These are phyloP conservation scores for Novymonas esmeraldas DNA, from an alignment of 208 protist genomes.

Conservation along the genomic window DNA sequence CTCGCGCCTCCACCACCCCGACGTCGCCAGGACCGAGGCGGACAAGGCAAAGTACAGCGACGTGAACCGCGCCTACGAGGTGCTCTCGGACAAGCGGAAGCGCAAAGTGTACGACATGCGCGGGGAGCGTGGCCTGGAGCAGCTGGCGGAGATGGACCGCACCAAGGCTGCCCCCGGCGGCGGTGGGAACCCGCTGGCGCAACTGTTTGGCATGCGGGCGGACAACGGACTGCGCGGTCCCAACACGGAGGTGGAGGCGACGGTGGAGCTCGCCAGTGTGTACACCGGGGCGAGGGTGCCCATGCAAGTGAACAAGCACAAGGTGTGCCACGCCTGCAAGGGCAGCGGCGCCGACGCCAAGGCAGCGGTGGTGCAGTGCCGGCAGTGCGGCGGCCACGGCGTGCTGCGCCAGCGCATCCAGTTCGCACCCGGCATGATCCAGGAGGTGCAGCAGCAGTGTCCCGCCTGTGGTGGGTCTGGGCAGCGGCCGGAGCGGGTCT, in stretches of 20 bases:
- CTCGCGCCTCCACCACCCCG: slow-evolving; percentile 81
- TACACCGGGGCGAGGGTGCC: slow-evolving; percentile 89
- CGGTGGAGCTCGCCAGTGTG: slow-evolving; percentile 89
- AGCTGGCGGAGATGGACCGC: slow-evolving; percentile 62
- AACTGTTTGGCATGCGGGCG: slow-evolving; percentile 53
- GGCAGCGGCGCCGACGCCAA: slow-evolving; percentile 50
- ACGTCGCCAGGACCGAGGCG: slow-evolving; percentile 63
- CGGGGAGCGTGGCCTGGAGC: slow-evolving; percentile 83
- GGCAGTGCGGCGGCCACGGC: slow-evolving; percentile 62
- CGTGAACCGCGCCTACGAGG: slow-evolving; percentile 91
- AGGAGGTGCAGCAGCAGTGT: slow-evolving; percentile 81
- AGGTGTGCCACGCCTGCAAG: slow-evolving; percentile 80
- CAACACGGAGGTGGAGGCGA: slow-evolving; percentile 71
- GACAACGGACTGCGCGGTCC: slow-evolving; percentile 70
- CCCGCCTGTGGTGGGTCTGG: slow-evolving; percentile 86
- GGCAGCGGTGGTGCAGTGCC: slow-evolving; percentile 43
- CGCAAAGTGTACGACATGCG: slow-evolving; percentile 93
- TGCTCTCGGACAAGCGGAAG: slow-evolving; percentile 88
- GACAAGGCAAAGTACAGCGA: slow-evolving; percentile 67
- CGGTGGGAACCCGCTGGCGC: slow-evolving; percentile 47
- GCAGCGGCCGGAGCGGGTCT: slow-evolving; percentile 71
- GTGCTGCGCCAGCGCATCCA: slow-evolving; percentile 70
- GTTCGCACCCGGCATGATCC: slow-evolving; percentile 74
- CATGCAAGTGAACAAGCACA: slow-evolving; percentile 87
- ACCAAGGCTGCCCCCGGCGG: slow-evolving; percentile 19